Base-by-base conservation (phyloP, 129 eudicot species). In the Tanacetum coccineum region DNA sequence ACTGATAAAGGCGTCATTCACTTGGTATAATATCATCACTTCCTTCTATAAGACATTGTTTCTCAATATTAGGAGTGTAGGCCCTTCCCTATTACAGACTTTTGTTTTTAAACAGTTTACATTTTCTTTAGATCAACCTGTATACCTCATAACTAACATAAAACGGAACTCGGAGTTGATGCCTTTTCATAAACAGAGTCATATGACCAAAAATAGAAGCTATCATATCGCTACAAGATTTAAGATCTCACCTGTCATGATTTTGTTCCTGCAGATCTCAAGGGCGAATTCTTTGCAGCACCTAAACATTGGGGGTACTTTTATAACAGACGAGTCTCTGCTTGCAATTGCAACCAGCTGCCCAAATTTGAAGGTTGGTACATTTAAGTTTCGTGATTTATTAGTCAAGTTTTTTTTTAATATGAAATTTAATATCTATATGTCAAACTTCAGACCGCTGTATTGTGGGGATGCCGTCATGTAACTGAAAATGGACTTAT, bases 261-360 rank as follows among this genome's bases (percentile, higher is more conserved):
- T 36, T 36, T 36, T 51, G 45, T 36, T 52, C 64, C 9, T 46
- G 26, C 87, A 94, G 99, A 82, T 87, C 28, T 84, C 95, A 14
- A 78, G 90, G 78, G 91, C 99, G 25, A 79, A 79, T 77, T 84
- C 97, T 17, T 65, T 94, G 76, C 87, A 83, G 62, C 92, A 94
- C 82, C 79, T 94, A 46, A 94, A 94, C 62, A 81, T 94, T 25
- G 99, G 99, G 3, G 99, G 99, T 59, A 94, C 99, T 40, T 89
- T 94, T 52, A 80, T 89, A 75, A 89, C 95, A 13, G 97, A 94
- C 51, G 86, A 77, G 59, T 87, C 97, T 68, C 40, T 94, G 63
- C 87, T 89, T 65, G 90, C 94, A 40, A 89, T 94, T 61, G 93
- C 95, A 20, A 77, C 77, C 20, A 89, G 88, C 65, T 94, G 99